Percentiles rank a stretch among this genome's conserved stretches.
Conservation (phyloP, 1,284 basidiomycete species). For the Ceratobasidium papillatum region DNA sequence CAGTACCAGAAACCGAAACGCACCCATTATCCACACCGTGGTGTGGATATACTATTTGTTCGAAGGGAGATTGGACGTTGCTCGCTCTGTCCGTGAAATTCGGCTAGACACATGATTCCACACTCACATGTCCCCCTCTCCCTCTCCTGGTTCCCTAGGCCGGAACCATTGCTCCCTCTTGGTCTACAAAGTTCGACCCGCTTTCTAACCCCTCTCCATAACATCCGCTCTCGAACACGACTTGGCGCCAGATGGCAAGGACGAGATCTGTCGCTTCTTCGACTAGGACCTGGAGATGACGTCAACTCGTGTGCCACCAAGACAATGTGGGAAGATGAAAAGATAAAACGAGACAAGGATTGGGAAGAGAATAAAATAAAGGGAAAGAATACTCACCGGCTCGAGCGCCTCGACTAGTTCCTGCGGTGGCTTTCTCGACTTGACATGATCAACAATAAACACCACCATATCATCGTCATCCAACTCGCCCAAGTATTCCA, state of each 20-base stretch:
- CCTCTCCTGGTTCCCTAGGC: background rate
- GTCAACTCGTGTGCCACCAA: background rate
- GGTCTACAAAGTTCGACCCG: conserved; percentile 76
- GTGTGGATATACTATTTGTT: background rate
- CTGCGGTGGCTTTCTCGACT: conserved; percentile 80
- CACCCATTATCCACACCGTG: conserved; percentile 16
- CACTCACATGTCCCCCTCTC: conserved; percentile 12
- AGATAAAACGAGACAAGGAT: too few species aligned
- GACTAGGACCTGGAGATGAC: conserved; percentile 74
- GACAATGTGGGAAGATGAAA: background rate
- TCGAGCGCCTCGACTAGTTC: conserved; percentile 87
- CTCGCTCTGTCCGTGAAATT: conserved; percentile 7
- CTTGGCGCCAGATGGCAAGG: conserved; percentile 83
- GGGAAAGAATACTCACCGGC: conserved; percentile 66
- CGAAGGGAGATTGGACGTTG: too few species aligned
- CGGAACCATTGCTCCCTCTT: conserved; percentile 22
- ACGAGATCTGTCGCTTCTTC: conserved; percentile 83
- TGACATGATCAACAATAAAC: conserved; percentile 88
- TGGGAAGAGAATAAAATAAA: background rate
- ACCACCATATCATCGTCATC: conserved; percentile 89
- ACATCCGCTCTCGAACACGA: conserved; percentile 90
- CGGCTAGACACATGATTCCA: background rate
- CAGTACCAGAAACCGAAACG: conserved; percentile 31
- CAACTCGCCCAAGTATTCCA: conserved; percentile 83
- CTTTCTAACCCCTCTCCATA: conserved; percentile 84